Conservation (phyloP, 1,284 basidiomycete genomes). For the Cutaneotrichosporon sp. region DNA sequence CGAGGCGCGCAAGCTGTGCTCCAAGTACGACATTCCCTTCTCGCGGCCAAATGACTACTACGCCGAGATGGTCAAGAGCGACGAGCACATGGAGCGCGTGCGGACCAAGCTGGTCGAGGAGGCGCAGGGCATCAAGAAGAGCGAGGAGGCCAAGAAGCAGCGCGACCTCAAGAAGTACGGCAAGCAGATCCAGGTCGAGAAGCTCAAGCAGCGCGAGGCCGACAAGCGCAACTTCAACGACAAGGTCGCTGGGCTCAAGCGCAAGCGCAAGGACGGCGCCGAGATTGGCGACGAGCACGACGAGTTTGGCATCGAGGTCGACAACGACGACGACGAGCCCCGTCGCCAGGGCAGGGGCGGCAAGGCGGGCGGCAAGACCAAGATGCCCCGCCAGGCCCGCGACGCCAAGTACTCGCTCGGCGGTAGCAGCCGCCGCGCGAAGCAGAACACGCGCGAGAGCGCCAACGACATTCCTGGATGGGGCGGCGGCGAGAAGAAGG, state of each 20-base stretch:
- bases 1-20: conserved; percentile 70
- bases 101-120: conserved; percentile 90
- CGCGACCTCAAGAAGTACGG: conserved; percentile 97
- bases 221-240: conserved; percentile 84
- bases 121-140: conserved; percentile 80
- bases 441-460: conserved; percentile 77
- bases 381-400: conserved; percentile 65
- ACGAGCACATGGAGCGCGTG: conserved; percentile 97
- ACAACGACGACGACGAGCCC: conserved; percentile 16
- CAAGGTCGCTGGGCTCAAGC: conserved; percentile 76
- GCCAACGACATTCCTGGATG: conserved; percentile 68
- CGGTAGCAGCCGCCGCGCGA: conserved; percentile 62
- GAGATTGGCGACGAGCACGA: conserved; percentile 63
- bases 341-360: conserved; percentile 37
- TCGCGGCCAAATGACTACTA: conserved; percentile 94
- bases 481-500: conserved; percentile 48
- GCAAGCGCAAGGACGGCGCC: conserved; percentile 82
- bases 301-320: conserved; percentile 25
- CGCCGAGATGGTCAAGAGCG: conserved; percentile 98
- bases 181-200: conserved; percentile 91
- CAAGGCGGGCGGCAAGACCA: conserved; percentile 36
- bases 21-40: conserved; percentile 74
- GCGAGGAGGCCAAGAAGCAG: conserved; percentile 87
- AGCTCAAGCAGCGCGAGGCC: conserved; percentile 72
- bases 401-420: conserved; percentile 82